Percentiles rank a stretch among this genome's conserved stretches.
Conservation (phyloP, 2,329 filamentous ascomycete genomes). For the Diaporthe caulivora region DNA sequence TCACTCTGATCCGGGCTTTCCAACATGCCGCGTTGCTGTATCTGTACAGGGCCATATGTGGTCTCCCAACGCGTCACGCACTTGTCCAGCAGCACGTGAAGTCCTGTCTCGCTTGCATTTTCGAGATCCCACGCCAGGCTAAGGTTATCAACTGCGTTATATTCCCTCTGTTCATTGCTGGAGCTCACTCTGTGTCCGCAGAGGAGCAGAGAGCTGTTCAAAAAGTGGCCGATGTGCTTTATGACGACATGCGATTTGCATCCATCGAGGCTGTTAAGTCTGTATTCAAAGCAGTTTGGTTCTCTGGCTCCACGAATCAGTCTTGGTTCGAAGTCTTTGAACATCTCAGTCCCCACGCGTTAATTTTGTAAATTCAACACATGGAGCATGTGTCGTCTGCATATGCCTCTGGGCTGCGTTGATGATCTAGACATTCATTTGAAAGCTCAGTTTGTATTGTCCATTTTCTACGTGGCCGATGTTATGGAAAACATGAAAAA, state of each 20-base stretch:
- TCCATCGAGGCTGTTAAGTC: constrained; percentile 48
- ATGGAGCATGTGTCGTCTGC: background rate
- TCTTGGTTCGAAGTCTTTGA: background rate
- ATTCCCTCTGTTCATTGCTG: constrained; percentile 53
- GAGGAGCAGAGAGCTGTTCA: constrained; percentile 46
- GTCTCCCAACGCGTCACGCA: constrained; percentile 52
- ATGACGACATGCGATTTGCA: constrained; percentile 50
- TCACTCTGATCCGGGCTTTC: constrained; percentile 54
- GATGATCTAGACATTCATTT: background rate
- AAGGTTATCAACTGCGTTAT: constrained; percentile 55
- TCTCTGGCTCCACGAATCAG: background rate
- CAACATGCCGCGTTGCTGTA: constrained; percentile 57
- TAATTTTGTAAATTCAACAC: background rate
- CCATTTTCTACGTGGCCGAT: rapidly evolving
- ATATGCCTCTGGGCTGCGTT: background rate
- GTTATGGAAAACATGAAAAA: background rate
- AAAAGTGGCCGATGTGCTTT: constrained; percentile 43
- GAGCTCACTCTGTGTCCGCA: constrained; percentile 49
- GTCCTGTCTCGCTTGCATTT: constrained; percentile 52
- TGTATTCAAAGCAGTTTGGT: background rate
- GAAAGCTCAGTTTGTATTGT: background rate
- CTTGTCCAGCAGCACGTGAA: constrained; percentile 55
- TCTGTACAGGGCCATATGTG: constrained; percentile 57
- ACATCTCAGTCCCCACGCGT: background rate
- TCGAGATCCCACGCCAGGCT: constrained; percentile 50